Evolutionary conservation across 345 rosid species (phyloP), one percentile per base, ranked within the genome.

Genomic region (Citrus mangshanensis): DNA sequence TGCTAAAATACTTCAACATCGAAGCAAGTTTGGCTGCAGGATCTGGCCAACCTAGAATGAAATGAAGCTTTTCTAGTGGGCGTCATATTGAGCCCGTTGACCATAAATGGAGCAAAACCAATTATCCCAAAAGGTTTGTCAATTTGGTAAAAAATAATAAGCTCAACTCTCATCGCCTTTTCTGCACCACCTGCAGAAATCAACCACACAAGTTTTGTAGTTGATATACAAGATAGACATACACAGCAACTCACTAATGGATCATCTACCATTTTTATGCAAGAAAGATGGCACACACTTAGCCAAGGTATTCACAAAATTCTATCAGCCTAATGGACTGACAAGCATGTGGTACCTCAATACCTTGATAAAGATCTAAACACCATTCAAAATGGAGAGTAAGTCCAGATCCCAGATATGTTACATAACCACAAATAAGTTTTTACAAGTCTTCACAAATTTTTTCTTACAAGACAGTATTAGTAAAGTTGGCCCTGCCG

Each of bases 391-490:
- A 32, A 64, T 30, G 6, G 51, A 49, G 7, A 51, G 37, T 14
- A 64, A 32, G 5, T 12, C 9, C 27, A 64, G 28, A 32, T 22
- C 18, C 51, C 8, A 30, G 9, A 6, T 22, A 63, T 46, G 49
- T 75, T 64, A 75, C 12, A 63, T 46, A 56, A 64, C 16, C 60
- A 64, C 42, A 14, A 75, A 75, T 38, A 64, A 75, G 71, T 16
- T 32, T 21, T 49, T 75, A 64, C 34, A 65, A 32, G 71, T 75
- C 34, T 65, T 49, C 22, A 27, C 7, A 49, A 10, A 32, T 75
- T 14, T 42, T 6, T 63, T 75, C 70, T 64, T 64, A 64, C 71
- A 64, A 32, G 78, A 65, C 62, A 65, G 25, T 10, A 75, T 34
- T 32, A 30, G 30, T 6, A 51, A 71, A 75, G 62, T 64, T 64